Evolutionary conservation across 208 protist genomes (phyloP), one percentile per base, ranked within the genome.

Genomic region (Leishmania lainsoni): DNA sequence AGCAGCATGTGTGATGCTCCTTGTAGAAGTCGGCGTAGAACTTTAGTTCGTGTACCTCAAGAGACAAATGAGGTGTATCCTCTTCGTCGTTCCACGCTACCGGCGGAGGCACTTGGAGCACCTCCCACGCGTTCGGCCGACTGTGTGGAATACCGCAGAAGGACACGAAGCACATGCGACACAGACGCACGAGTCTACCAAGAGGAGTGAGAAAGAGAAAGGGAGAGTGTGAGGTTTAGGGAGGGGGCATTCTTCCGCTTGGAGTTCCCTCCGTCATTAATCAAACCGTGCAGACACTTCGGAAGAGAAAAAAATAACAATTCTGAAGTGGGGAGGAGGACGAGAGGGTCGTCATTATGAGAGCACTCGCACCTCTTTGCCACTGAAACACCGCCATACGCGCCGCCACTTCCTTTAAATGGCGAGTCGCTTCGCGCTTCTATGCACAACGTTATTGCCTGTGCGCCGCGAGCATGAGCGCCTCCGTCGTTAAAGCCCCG

Each of bases 1-100:
- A 94, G 78, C 91, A 94, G 75, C 91, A 94, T 12, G 77, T n/a
- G 45, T 88, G 80, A 75, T 94, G 91, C 3, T 77, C 82, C 35
- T 81, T 85, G 54, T 85, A 85, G 22, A 81, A 54, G 45, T 85
- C 82, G 32, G 76, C 82, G 42, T 75, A 85, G 29, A 85, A 85
- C 1, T 81, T 35, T 0, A 85, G 59, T 2, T 79, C 74, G 8
- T 70, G 51, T n/a, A 85, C 71, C 4, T 75, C 63, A 3, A 79
- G 72, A 35, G 65, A 56, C 45, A 85, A 72, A 8, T 35, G 14
- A 59, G 56, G 26, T 6, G 14, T 69, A 16, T 42, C 75, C 9
- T 45, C 22, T 54, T 39, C 4, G 8, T 32, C 39, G 14, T 69
- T 17, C 5, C 22, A 35, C 58, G 2, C 1, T n/a, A 35, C 58